Evolutionary conservation across 176 grass and related monocot genomes (phyloP), one percentile per base, ranked within the genome.

Genomic region (Carex myosuroides): DNA sequence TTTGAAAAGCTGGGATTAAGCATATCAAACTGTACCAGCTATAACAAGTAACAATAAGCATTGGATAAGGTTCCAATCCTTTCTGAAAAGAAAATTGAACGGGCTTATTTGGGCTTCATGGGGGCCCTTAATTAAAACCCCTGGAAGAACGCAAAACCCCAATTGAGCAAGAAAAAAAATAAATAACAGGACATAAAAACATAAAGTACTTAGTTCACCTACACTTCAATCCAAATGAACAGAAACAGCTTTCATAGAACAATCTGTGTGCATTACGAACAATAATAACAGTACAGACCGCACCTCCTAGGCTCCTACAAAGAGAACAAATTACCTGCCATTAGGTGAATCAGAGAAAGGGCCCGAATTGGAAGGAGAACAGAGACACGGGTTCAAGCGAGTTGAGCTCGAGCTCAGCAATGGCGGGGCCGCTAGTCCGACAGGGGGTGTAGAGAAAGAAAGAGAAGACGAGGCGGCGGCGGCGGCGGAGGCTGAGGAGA

Each of bases 371-470:
- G 80, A 67, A 83, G 62, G 13, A 67, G 60, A 83, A 21, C 80
- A 83, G 61, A 64, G 62, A 26, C 80, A 83, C 10, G 37, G 80
- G 80, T 83, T 83, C 39, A 65, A 50, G 21, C 60, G 63, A 83
- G 9, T 12, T 22, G 80, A 52, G 20, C 42, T 54, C 59, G 42
- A 83, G 13, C 39, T 66, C 60, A 46, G 12, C 60, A 81, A 60
- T 41, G 60, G 80, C 37, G 9, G 80, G 9, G 42, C 16, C 21
- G 39, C 9, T 5, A 65, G 24, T 64, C 80, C 12, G 22, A 32
- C 41, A 9, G 80, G 62, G 17, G 20, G 46, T 17, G 80, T 16
- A 41, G 60, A 68, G 33, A 83, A 32, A 16, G 60, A 67, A 68
- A 64, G 4, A 30, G 80, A 83, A 50, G 42, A 24, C 26, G 60